Percentiles rank a stretch among this genome's conserved stretches.
These are phyloP conservation scores for Penstemon barbatus DNA, from an alignment of 257 asterid genomes.

Conservation along the genomic window DNA sequence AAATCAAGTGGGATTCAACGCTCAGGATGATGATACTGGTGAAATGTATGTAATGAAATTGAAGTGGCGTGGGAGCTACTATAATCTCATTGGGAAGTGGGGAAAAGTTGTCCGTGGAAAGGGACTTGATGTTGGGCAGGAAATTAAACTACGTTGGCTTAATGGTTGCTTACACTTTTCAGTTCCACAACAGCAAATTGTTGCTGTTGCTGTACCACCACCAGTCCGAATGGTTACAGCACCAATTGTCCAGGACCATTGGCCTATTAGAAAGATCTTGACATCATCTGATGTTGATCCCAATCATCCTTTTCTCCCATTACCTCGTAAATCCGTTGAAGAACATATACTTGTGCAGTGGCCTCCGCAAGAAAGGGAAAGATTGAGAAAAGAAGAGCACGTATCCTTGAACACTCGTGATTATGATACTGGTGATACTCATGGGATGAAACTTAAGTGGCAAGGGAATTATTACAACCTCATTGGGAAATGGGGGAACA, in stretches of 20 bases:
- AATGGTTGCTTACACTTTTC: conserved; percentile 78
- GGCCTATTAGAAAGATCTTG: conserved; percentile 79
- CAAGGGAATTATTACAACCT: conserved; percentile 73
- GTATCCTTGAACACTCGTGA: conserved; percentile 69
- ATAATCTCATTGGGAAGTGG: conserved; percentile 81
- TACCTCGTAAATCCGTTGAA: conserved; percentile 77
- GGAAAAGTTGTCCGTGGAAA: conserved; percentile 74
- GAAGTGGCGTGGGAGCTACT: conserved; percentile 85
- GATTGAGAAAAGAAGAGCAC: conserved; percentile 69
- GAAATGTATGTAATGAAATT: conserved; percentile 65
- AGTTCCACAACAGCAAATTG: conserved; percentile 68
- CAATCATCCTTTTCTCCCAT: conserved; percentile 77
- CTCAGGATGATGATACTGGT: conserved; percentile 76
- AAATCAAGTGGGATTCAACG: conserved; percentile 65
- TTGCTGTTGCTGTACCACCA: conserved; percentile 31
- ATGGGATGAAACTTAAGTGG: conserved; percentile 76
- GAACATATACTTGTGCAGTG: conserved; percentile 76
- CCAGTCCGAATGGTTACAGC: conserved; percentile 53
- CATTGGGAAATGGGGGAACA: conserved; percentile 77
- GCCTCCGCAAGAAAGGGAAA: conserved; percentile 68
- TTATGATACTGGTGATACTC: conserved; percentile 68
- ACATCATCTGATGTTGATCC: conserved; percentile 79
- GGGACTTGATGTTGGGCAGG: conserved; percentile 81
- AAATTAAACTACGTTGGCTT: conserved; percentile 66
- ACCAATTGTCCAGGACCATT: conserved; percentile 54